Conservation (phyloP, 2,329 filamentous ascomycete species). For the Cladophialophora psammophila region DNA sequence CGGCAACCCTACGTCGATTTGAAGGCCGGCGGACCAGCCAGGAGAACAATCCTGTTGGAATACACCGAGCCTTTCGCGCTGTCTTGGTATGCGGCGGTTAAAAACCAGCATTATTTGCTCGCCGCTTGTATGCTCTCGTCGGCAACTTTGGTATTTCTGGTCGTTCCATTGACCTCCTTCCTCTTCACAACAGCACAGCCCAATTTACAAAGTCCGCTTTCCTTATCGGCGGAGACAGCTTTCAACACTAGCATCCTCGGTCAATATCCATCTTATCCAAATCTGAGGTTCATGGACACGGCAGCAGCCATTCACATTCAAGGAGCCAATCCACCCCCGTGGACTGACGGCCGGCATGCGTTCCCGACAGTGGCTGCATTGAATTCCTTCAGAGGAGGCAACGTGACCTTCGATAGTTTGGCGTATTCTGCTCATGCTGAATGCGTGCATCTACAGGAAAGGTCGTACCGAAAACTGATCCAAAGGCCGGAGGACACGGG, state of each 20-base stretch:
- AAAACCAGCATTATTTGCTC: slow-evolving; percentile 8
- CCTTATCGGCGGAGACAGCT: slow-evolving; percentile 1
- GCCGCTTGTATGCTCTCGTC: slow-evolving; percentile 11
- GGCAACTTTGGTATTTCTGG: slow-evolving; percentile 4
- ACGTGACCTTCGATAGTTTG: not conserved
- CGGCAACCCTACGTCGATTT: not conserved
- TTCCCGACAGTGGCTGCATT: not conserved
- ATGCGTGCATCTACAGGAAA: not conserved
- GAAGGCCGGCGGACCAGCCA: not conserved
- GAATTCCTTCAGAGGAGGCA: not conserved
- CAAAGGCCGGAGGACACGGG: slow-evolving; percentile 1
- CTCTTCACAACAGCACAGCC: slow-evolving; percentile 10
- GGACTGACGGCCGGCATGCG: slow-evolving; percentile 4
- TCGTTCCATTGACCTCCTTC: slow-evolving; percentile 15
- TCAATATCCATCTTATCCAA: not conserved
- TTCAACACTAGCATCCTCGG: slow-evolving; percentile 14
- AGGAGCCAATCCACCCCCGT: slow-evolving; percentile 3
- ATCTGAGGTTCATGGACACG: slow-evolving; percentile 11
- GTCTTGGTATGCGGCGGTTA: not conserved
- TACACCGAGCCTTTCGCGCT: slow-evolving; percentile 9
- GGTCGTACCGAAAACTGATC: not conserved
- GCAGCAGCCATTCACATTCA: slow-evolving; percentile 16
- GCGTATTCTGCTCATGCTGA: slow-evolving; percentile 1
- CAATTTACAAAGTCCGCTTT: not conserved
- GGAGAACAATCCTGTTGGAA: slow-evolving; percentile 6